Percentiles rank a stretch among this genome's conserved stretches.
Conservation (phyloP, 108 stramenopile species). For the Cyclotella baltica region DNA sequence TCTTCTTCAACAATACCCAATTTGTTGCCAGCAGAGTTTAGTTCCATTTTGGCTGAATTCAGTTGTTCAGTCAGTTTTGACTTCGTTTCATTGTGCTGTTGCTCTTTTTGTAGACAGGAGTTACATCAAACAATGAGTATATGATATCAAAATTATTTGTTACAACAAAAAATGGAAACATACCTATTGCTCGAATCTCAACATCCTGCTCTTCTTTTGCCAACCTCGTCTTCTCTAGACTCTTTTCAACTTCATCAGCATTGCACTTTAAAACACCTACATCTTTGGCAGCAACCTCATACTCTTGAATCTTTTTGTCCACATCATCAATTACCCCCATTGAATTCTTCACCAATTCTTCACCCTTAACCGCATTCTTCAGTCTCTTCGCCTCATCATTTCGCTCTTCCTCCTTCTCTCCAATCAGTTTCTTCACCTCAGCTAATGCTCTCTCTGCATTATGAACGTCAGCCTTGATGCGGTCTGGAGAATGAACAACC, state of each 20-base stretch:
- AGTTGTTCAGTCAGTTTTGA: slow-evolving; percentile 48
- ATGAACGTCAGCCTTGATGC: slow-evolving; percentile 41
- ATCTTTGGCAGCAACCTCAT: slow-evolving; percentile 40
- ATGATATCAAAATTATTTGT: too few relatives aligned
- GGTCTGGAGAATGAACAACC: slow-evolving; percentile 81
- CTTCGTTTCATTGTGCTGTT: slow-evolving; percentile 40
- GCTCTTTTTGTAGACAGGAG: slow-evolving; percentile 26
- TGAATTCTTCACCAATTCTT: slow-evolving; percentile 27
- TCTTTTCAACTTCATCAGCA: slow-evolving; percentile 36
- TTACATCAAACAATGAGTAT: neutral
- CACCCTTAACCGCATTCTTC: slow-evolving; percentile 30
- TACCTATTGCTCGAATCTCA: slow-evolving; percentile 38
- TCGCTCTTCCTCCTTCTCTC: slow-evolving; percentile 57
- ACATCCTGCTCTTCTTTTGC: slow-evolving; percentile 9
- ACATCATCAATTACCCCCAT: slow-evolving; percentile 40
- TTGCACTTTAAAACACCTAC: slow-evolving; percentile 48
- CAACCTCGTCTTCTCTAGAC: slow-evolving; percentile 43
- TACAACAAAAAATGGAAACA: slow-evolving; percentile 21
- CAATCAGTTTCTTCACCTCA: slow-evolving; percentile 40
- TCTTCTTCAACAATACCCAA: slow-evolving; percentile 81
- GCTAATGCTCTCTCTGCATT: slow-evolving; percentile 47
- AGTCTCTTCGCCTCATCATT: slow-evolving; percentile 36
- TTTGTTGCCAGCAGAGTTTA: slow-evolving; percentile 53
- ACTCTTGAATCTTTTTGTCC: slow-evolving; percentile 31
- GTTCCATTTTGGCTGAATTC: slow-evolving; percentile 43